These are phyloP conservation scores for Lentithecium fluviatile DNA, from an alignment of 495 filamentous ascomycete species.

Conservation along the genomic window DNA sequence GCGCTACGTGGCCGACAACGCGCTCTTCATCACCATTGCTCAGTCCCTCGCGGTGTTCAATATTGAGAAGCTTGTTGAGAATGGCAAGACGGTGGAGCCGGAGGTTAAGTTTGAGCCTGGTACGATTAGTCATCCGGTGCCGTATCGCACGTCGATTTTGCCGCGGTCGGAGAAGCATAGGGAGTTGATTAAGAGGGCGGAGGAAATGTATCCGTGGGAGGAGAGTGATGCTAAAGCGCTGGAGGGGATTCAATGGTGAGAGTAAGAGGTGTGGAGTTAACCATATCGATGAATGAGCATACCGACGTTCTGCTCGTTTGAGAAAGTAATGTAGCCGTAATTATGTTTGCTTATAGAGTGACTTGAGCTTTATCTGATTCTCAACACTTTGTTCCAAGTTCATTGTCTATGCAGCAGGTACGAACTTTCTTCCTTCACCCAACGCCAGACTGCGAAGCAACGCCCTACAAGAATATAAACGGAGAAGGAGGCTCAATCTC, in stretches of 20 bases:
- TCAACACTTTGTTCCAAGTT: too few relatives aligned
- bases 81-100: neutral
- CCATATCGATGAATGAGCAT: too few relatives aligned
- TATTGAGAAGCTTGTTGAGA: neutral
- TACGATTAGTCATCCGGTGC: neutral
- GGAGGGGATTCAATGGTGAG: neutral
- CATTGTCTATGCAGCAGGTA: too few relatives aligned
- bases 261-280: too few relatives aligned
- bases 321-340: too few relatives aligned
- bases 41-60: neutral
- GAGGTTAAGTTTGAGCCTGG: neutral
- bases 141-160: neutral
- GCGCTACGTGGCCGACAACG: constrained; percentile 42
- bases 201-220: neutral
- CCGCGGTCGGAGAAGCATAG: neutral
- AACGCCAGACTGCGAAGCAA: too few relatives aligned
- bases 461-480: too few relatives aligned
- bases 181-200: neutral
- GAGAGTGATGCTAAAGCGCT: neutral
- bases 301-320: too few relatives aligned
- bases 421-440: too few relatives aligned
- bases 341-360: too few relatives aligned
- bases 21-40: constrained; percentile 39
- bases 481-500: too few relatives aligned
- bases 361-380: too few relatives aligned